Evolutionary conservation across 139 green algal genomes (phyloP).

Genomic region (Astrephomene gubernaculifera): DNA sequence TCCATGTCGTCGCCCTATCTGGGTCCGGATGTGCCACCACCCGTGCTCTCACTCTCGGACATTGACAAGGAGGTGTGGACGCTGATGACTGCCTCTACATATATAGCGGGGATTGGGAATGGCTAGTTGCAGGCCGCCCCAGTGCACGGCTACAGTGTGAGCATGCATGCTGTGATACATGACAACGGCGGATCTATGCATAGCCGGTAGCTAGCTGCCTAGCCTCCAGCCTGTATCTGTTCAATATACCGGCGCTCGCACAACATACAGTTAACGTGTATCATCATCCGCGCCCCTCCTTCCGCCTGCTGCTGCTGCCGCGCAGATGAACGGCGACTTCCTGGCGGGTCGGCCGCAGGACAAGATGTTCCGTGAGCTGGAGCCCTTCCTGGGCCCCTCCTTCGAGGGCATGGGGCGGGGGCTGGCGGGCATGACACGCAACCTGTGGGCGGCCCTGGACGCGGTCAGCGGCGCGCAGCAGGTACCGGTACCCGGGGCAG

Average conservation of each 20-base stretch:
- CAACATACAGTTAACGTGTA: too few relatives aligned
- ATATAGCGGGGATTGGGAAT: too few relatives aligned
- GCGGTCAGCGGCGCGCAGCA: constrained; percentile 5
- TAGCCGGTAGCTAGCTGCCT: too few relatives aligned
- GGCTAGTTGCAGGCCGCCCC: too few relatives aligned
- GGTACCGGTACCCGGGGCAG: too few relatives aligned
- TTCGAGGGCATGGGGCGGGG: constrained; percentile 17
- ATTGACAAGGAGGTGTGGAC: constrained; percentile 5
- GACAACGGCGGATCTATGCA: too few relatives aligned
- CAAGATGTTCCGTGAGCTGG: background rate
- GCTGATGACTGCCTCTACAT: too few relatives aligned
- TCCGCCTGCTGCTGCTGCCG: background rate
- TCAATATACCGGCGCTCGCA: too few relatives aligned
- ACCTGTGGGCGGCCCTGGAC: constrained; percentile 26
- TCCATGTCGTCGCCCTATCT: background rate
- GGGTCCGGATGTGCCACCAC: constrained; percentile 1
- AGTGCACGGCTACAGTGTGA: too few relatives aligned
- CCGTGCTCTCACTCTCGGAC: background rate
- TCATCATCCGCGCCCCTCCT: too few relatives aligned
- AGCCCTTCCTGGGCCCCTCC: background rate
- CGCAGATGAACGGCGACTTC: background rate
- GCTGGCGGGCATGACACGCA: background rate
- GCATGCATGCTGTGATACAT: too few relatives aligned
- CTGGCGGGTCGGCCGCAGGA: background rate
- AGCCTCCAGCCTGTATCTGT: too few relatives aligned